phyloP scores from a whole-genome alignment of 2,329 filamentous ascomycete genomes.

The Diaporthe capsici region DNA sequence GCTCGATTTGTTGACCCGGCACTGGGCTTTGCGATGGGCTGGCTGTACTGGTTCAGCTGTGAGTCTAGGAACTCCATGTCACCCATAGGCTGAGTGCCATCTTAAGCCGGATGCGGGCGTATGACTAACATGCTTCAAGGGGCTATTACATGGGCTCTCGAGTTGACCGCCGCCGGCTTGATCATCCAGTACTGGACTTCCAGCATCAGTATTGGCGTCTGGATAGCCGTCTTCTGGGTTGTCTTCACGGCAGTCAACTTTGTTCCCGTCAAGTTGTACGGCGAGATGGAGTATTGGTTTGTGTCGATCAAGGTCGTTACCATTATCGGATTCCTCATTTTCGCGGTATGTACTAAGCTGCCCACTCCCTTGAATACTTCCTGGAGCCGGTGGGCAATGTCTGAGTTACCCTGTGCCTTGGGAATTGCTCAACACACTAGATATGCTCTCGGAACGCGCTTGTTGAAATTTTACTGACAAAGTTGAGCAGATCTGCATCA shows the following conservation, averaged over 20 bases:
- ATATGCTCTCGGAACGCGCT: background rate
- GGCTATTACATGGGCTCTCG: slow-evolving; percentile 80
- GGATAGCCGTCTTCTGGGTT: slow-evolving; percentile 81
- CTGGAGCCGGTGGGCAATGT: background rate
- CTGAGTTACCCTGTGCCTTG: background rate
- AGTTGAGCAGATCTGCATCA: slow-evolving; percentile 71
- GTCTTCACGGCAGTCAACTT: slow-evolving; percentile 79
- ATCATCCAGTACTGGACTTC: slow-evolving; percentile 83
- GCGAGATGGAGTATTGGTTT: slow-evolving; percentile 85
- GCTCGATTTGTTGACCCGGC: slow-evolving; percentile 81
- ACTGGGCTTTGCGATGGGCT: slow-evolving; percentile 83
- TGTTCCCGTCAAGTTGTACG: slow-evolving; percentile 79
- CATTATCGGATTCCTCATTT: slow-evolving; percentile 82
- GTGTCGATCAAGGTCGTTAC: slow-evolving; percentile 83
- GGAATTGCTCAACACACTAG: background rate
- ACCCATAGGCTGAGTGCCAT: background rate
- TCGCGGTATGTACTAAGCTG: slow-evolving; percentile 56
- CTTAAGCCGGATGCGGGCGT: background rate
- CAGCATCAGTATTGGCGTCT: slow-evolving; percentile 75
- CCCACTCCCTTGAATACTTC: background rate
- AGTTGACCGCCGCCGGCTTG: slow-evolving; percentile 79
- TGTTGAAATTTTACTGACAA: background rate
- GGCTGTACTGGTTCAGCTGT: slow-evolving; percentile 87
- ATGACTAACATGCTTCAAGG: slow-evolving; percentile 42
- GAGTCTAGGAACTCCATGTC: slow-evolving; percentile 34